A percentile compares a stretch with the other conserved stretches of the same genome.
Evolutionary conservation across 2,329 filamentous ascomycete species (phyloP).

Genomic region (Aspergillus pseudotamarii): DNA sequence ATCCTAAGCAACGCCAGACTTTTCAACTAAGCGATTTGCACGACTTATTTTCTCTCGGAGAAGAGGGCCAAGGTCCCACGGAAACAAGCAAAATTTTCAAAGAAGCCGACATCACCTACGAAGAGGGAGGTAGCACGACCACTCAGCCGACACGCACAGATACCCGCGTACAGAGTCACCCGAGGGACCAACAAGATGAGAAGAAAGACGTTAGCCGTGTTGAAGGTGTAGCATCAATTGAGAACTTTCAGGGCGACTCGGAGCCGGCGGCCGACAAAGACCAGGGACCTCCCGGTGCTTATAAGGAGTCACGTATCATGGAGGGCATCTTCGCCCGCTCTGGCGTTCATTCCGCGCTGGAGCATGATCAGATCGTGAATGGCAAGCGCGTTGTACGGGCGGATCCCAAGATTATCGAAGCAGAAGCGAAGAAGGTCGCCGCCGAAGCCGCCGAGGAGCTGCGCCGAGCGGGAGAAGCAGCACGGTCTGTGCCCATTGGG

Average conservation of each 20-base stretch:
- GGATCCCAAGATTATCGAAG: constrained; percentile 75
- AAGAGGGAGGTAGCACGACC: constrained; percentile 35
- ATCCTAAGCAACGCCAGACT: constrained; percentile 88
- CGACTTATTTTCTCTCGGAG: constrained; percentile 82
- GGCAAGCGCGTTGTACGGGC: constrained; percentile 72
- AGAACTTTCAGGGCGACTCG: constrained; percentile 62
- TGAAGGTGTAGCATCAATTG: constrained; percentile 64
- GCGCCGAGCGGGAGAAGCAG: constrained; percentile 70
- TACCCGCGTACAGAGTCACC: neutral
- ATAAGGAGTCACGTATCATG: constrained; percentile 74
- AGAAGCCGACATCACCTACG: constrained; percentile 76
- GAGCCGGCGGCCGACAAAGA: constrained; percentile 26
- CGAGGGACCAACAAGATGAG: constrained; percentile 31
- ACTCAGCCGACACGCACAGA: neutral
- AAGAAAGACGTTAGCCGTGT: constrained; percentile 56
- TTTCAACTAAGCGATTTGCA: constrained; percentile 90
- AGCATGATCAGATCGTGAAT: constrained; percentile 89
- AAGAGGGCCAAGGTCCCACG: constrained; percentile 68
- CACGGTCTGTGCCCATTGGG: constrained; percentile 73
- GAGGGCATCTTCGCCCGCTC: constrained; percentile 85
- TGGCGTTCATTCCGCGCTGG: constrained; percentile 84
- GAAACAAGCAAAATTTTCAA: constrained; percentile 87
- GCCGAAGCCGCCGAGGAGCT: constrained; percentile 76
- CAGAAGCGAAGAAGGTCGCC: constrained; percentile 79
- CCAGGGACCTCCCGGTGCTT: constrained; percentile 29